phyloP scores from a whole-genome alignment of 306 rosid genomes.

The Citrullus mucosospermus region DNA sequence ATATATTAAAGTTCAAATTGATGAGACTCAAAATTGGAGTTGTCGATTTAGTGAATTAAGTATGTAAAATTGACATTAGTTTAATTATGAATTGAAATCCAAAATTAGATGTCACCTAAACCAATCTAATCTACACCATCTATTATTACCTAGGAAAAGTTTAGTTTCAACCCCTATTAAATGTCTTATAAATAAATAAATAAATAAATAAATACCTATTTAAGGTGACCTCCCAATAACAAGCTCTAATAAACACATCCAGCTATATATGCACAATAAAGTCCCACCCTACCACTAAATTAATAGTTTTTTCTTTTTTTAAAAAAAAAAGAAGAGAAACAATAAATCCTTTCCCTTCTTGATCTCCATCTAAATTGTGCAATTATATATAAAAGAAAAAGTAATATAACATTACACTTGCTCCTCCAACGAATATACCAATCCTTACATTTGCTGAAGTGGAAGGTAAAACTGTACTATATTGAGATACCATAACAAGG shows the following conservation, averaged over 20 bases:
- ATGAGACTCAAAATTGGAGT: no score
- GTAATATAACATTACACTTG: neutral
- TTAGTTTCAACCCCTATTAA: neutral
- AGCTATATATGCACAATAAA: neutral
- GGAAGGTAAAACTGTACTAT: neutral
- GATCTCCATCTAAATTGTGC: neutral
- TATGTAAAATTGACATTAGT: no score
- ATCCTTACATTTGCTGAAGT: conserved; percentile 1
- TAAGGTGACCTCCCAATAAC: neutral
- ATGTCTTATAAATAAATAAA: neutral
- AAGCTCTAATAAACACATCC: neutral
- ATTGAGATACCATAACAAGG: neutral
- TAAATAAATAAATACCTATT: no score
- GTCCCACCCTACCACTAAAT: neutral
- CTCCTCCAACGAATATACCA: neutral
- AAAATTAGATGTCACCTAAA: neutral
- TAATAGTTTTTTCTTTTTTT: no score
- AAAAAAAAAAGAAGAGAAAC: neutral
- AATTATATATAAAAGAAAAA: neutral
- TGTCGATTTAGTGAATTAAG: no score
- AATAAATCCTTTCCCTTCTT: neutral
- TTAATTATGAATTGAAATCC: no score
- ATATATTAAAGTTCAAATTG: no score
- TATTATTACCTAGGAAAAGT: neutral
- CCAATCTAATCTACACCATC: neutral